These are phyloP conservation scores for sunflower (Helianthus annuus) DNA, from an alignment of 129 eudicot species.

Conservation along the genomic window HanXRQr2.0-SUNRISE NC_035445.2:71728437-71728936, in stretches of 20 bases:
- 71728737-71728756: constrained; percentile 75
- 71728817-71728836: constrained; percentile 32
- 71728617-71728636: constrained; percentile 87
- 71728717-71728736: not conserved
- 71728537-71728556: constrained; percentile 82
- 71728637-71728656: constrained; percentile 31
- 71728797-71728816: constrained; percentile 24
- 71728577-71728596: constrained; percentile 81
- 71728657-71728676: not conserved
- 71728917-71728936: not conserved
- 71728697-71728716: no score
- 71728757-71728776: constrained; percentile 84
- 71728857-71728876: constrained; percentile 21
- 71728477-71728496: constrained; percentile 88
- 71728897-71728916: constrained; percentile 20
- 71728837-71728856: constrained; percentile 16
- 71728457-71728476: constrained; percentile 90
- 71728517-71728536: constrained; percentile 80
- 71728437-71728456: constrained; percentile 89
- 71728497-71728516: constrained; percentile 79
- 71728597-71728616: constrained; percentile 85
- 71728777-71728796: constrained; percentile 83
- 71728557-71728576: constrained; percentile 72
- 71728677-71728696: no score
- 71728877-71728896: constrained; percentile 12